Conservation (phyloP, 2,329 filamentous ascomycete species). For the Epichloe sp. region DNA sequence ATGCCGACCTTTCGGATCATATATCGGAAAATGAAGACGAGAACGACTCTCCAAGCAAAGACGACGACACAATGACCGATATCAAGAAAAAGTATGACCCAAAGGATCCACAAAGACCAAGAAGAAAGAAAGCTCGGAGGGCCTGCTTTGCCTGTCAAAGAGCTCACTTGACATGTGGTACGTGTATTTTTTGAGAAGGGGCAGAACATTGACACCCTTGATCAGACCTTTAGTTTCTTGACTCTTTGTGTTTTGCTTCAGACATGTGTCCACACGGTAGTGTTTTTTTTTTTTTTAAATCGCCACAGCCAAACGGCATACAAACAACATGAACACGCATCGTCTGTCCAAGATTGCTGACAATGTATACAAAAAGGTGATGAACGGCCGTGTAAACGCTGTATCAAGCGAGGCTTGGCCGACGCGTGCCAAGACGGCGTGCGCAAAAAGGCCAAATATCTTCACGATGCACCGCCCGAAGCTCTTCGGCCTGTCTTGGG, state of each 20-base stretch:
- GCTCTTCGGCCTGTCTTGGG: conserved; percentile 77
- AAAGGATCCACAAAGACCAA: conserved; percentile 80
- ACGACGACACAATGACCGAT: conserved; percentile 38
- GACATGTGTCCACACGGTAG: neutral
- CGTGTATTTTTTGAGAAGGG: conserved; percentile 27
- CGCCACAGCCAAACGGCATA: no score
- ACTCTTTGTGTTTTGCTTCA: neutral
- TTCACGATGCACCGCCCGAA: conserved; percentile 87
- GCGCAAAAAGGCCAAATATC: conserved; percentile 97
- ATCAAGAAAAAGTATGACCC: conserved; percentile 60
- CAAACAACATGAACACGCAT: neutral
- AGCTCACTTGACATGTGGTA: conserved; percentile 96
- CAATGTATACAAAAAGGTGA: conserved; percentile 50
- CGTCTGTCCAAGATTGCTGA: conserved; percentile 10
- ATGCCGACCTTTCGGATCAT: conserved; percentile 42
- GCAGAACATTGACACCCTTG: no score
- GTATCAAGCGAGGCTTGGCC: conserved; percentile 83
- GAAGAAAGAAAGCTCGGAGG: conserved; percentile 88
- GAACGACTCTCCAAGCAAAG: conserved; percentile 31
- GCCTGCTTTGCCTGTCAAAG: conserved; percentile 95
- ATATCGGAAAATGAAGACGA: conserved; percentile 49
- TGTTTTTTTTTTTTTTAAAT: no score
- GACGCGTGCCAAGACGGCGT: conserved; percentile 92
- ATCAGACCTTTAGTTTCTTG: neutral
- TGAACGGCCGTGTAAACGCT: conserved; percentile 84